phyloP scores from a whole-genome alignment of 73 alveolate genomes.

The Paramecium sonneborni region DNA sequence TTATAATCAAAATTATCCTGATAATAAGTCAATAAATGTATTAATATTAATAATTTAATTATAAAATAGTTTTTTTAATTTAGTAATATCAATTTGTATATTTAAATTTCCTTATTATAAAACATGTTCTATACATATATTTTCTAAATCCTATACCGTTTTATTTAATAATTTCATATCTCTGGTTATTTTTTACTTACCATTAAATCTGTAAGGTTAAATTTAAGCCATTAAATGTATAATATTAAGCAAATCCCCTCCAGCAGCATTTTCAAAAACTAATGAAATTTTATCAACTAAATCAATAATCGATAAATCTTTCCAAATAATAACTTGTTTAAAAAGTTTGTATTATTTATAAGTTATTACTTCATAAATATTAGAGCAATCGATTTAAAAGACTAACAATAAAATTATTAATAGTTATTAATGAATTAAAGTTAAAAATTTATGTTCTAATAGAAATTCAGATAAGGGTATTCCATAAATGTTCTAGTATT shows the following conservation, averaged over 20 bases:
- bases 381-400: neutral
- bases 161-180: neutral
- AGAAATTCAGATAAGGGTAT: slow-evolving; percentile 26
- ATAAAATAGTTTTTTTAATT: neutral
- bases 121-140: slow-evolving; percentile 8
- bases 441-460: neutral
- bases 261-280: neutral
- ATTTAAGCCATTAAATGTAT: neutral
- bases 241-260: neutral
- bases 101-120: slow-evolving; percentile 10
- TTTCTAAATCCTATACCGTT: neutral
- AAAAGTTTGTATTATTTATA: neutral
- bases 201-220: neutral
- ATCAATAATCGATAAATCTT: neutral
- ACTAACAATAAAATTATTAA: neutral
- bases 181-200: neutral
- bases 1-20: slow-evolving; percentile 28
- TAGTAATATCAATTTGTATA: neutral
- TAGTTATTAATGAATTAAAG: neutral
- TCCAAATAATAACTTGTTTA: neutral
- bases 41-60: neutral
- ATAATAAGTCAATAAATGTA: neutral
- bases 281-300: neutral
- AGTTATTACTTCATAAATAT: neutral
- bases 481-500: slow-evolving; percentile 1